Conservation (phyloP, 768 basidiomycete genomes). For the Chalciporus chontae region DNA sequence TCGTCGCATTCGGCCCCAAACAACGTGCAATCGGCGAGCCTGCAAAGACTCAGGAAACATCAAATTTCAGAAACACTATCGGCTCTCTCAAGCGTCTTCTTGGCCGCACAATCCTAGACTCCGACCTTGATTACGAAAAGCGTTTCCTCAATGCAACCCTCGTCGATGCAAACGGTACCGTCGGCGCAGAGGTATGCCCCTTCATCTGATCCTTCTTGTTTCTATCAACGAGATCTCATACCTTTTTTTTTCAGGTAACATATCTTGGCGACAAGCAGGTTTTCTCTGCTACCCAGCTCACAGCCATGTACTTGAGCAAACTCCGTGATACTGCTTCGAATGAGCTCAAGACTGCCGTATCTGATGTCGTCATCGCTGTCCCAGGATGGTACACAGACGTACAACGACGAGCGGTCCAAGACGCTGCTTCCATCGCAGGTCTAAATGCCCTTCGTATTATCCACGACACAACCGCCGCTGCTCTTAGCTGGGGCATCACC, state of each 20-base stretch:
- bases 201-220: background rate
- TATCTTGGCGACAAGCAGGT: constrained; percentile 78
- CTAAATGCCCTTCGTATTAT: constrained; percentile 92
- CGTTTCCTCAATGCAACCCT: constrained; percentile 87
- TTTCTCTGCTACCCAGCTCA: constrained; percentile 88
- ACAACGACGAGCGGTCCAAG: constrained; percentile 86
- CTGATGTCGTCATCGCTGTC: constrained; percentile 93
- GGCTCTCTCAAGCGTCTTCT: constrained; percentile 89
- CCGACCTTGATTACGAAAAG: constrained; percentile 83
- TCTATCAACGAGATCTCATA: constrained; percentile 12
- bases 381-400: constrained; percentile 96
- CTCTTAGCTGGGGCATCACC: constrained; percentile 98
- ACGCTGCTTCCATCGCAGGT: constrained; percentile 86
- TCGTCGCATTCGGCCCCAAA: constrained; percentile 91
- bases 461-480: constrained; percentile 94
- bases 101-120: constrained; percentile 75
- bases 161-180: constrained; percentile 77
- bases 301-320: constrained; percentile 88
- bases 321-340: constrained; percentile 80
- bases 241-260: constrained; percentile 55
- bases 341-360: constrained; percentile 84
- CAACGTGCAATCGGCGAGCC: constrained; percentile 90
- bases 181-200: constrained; percentile 73
- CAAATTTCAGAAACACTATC: constrained; percentile 97
- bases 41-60: constrained; percentile 96